Conservation (phyloP, 495 filamentous ascomycete species). For the Penicillium maclennaniae region DNA sequence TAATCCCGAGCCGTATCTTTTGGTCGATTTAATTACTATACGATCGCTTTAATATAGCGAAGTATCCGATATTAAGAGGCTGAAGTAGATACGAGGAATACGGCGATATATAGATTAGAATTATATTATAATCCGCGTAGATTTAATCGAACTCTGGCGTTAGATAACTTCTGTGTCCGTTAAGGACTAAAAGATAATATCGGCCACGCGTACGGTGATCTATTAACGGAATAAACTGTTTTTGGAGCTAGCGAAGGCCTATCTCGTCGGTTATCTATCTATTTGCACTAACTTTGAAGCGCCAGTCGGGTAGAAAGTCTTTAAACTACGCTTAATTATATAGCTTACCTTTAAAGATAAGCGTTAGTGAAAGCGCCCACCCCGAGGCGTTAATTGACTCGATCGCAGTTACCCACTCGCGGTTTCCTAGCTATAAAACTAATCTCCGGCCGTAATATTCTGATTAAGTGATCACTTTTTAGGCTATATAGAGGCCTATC, state of each 20-base stretch:
- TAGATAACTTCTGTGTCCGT: constrained; percentile 1
- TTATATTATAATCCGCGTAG: constrained; percentile 18
- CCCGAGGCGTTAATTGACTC: constrained; percentile 24
- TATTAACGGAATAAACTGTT: background rate
- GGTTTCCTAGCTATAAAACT: constrained; percentile 23
- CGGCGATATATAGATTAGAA: constrained; percentile 21
- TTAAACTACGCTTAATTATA: constrained; percentile 23
- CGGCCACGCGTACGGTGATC: background rate
- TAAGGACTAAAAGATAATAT: background rate
- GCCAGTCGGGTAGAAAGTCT: constrained; percentile 24
- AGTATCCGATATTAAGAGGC: too few species aligned
- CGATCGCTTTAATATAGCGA: too few species aligned
- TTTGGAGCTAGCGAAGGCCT: background rate
- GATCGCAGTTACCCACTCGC: constrained; percentile 27
- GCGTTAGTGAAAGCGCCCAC: constrained; percentile 19
- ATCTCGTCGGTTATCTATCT: constrained; percentile 31
- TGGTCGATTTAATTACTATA: too few species aligned
- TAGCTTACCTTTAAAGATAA: constrained; percentile 28
- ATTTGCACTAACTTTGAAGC: constrained; percentile 25
- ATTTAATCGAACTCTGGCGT: constrained; percentile 17
- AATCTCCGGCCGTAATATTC: constrained; percentile 19
- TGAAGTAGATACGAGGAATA: constrained; percentile 18
- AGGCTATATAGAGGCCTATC: constrained; percentile 30
- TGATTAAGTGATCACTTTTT: constrained; percentile 11
- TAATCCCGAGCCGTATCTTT: too few species aligned